A percentile compares a stretch with the other conserved stretches of the same genome.
Evolutionary conservation across 2,329 filamentous ascomycete genomes (phyloP).

Genomic region (Berkeleyomyces basicola): DNA sequence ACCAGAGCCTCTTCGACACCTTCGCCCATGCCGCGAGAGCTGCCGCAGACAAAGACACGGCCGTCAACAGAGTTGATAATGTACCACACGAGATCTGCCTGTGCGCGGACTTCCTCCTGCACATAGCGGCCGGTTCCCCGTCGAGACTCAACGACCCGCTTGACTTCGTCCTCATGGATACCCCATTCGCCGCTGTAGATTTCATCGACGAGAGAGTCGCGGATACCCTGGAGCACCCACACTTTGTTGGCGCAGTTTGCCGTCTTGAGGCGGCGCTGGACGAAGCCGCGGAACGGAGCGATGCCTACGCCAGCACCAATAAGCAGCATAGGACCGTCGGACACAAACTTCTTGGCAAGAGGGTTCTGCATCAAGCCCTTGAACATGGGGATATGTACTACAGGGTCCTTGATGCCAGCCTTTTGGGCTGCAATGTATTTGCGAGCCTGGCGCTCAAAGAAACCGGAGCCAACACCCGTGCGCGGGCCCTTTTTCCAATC

Average conservation of each 20-base stretch:
- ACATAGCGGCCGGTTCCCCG: conserved; percentile 76
- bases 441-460: conserved; percentile 72
- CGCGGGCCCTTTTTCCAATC: conserved; percentile 60
- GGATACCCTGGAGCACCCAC: conserved; percentile 85
- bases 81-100: conserved; percentile 96
- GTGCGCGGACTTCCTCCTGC: conserved; percentile 80
- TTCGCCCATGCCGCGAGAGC: conserved; percentile 92
- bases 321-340: conserved; percentile 91
- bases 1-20: conserved; percentile 78
- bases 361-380: conserved; percentile 96
- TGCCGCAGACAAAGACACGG: conserved; percentile 89
- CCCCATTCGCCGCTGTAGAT: conserved; percentile 95
- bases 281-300: conserved; percentile 93
- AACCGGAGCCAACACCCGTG: conserved; percentile 81
- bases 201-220: conserved; percentile 89
- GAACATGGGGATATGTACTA: conserved; percentile 74
- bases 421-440: conserved; percentile 53
- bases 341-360: conserved; percentile 75
- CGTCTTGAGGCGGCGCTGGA: conserved; percentile 81
- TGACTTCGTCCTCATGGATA: conserved; percentile 74
- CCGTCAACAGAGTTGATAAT: conserved; percentile 94
- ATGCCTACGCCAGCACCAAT: conserved; percentile 95
- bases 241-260: conserved; percentile 97
- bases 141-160: conserved; percentile 63
- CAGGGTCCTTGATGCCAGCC: conserved; percentile 37